Evolutionary conservation across 208 protist species (phyloP).

Genomic region (Trichomonas vaginalis): DNA sequence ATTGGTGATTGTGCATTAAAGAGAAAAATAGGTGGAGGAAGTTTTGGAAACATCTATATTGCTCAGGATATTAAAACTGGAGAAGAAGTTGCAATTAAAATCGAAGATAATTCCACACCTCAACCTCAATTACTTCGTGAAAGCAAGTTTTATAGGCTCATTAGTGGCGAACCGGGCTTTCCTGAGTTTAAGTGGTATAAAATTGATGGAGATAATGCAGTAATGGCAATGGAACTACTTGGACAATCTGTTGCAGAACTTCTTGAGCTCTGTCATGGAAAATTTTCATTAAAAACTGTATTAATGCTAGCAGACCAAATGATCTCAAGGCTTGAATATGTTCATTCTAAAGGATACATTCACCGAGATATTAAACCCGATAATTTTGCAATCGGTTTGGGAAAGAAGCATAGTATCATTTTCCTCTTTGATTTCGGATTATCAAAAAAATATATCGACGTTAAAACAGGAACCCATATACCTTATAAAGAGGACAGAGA

Average conservation of each 20-base stretch:
- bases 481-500: neutral
- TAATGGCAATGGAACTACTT: neutral
- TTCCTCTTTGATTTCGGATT: slow-evolving; percentile 7
- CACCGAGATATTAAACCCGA: neutral
- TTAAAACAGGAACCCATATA: neutral
- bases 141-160: neutral
- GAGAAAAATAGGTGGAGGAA: neutral
- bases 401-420: neutral
- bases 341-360: neutral
- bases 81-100: slow-evolving; percentile 41
- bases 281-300: neutral
- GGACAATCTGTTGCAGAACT: neutral
- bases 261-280: neutral
- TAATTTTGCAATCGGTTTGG: neutral
- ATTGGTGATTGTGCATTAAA: neutral
- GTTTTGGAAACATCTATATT: neutral
- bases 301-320: neutral
- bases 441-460: neutral
- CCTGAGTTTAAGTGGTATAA: neutral
- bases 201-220: neutral
- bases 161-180: neutral
- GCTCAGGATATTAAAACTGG: slow-evolving; percentile 46
- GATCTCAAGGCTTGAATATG: neutral
- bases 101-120: slow-evolving; percentile 12
- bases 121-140: neutral